Evolutionary conservation across 2,329 filamentous ascomycete genomes (phyloP).

Genomic region (Fusarium abutilonis): DNA sequence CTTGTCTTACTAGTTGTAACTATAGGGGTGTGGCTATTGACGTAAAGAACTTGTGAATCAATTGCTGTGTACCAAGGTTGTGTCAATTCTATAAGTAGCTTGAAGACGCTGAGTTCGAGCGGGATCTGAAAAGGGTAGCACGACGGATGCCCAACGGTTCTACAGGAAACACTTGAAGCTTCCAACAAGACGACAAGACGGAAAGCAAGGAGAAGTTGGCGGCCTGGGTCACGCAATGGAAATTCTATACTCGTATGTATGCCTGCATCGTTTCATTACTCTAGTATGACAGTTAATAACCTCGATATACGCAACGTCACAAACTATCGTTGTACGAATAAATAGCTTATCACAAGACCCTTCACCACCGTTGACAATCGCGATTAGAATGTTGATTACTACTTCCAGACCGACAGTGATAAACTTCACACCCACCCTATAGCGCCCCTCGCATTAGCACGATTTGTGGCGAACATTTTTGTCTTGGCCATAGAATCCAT

Average conservation of each 20-base stretch:
- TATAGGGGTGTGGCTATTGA: not conserved
- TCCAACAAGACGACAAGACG: not conserved
- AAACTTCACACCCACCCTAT: slow-evolving; percentile 9
- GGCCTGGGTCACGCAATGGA: not conserved
- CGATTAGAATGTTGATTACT: slow-evolving; percentile 4
- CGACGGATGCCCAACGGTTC: not conserved
- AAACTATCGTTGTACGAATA: slow-evolving; percentile 1
- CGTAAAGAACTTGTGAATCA: not conserved
- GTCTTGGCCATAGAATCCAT: slow-evolving; percentile 3
- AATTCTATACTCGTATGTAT: not conserved
- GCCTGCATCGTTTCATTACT: not conserved
- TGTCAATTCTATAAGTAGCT: not conserved
- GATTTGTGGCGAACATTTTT: not conserved
- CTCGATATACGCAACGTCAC: slow-evolving; percentile 2
- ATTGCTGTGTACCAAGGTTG: not conserved
- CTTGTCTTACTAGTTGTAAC: not conserved
- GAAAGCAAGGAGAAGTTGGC: not conserved
- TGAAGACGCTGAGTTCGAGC: not conserved
- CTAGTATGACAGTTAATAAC: not conserved
- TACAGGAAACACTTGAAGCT: not conserved
- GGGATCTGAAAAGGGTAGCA: not conserved
- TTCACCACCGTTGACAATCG: slow-evolving; percentile 12
- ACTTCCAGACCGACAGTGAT: slow-evolving; percentile 4
- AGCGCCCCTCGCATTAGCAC: slow-evolving; percentile 2
- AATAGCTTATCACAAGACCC: slow-evolving; percentile 1